Base-by-base conservation (phyloP, 2,329 filamentous ascomycete genomes). In the Stagonosporopsis tanaceti region DNA sequence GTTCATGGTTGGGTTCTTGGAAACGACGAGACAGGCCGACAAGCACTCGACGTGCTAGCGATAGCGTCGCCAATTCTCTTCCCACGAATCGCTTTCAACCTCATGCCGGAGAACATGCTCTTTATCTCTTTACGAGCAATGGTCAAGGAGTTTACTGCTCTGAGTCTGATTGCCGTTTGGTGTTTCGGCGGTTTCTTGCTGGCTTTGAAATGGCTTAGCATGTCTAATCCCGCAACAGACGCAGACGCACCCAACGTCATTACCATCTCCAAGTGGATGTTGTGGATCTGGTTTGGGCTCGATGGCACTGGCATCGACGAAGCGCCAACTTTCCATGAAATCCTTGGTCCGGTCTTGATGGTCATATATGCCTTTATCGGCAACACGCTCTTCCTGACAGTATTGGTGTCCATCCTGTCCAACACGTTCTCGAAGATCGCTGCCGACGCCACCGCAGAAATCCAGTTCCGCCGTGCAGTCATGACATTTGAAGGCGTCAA, bases 201-300 rank as follows among this genome's bases (percentile, higher is more conserved):
- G 42, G 90, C 90, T 24, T 84, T 96, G 73, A 83, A 88, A 34
- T 95, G 92, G 91, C 85, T 96, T 8, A 87, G 87, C 57, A 72
- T 77, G 60, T 75, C 75, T 40, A 73, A 72, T 34, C 61, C 65
- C 8, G 61, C 66, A 2, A 66, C 72, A n/a, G 65, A 69, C 30
- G 70, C 66, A 38, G 67, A 72, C 22, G 65, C 71, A 0, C 87
- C 89, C 50, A 79, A 84, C 48, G 76, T 88, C 4, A 78, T 90
- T 76, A 91, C 88, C 1, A 93, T 95, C 60, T 87, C 87, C 41
- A 93, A 93, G 76, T 96, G 92, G 92, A 94, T 96, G 91, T 84
- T 95, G 1, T 95, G 90, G 84, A 93, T 96, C 62, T 96, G 92
- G 92, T 95, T 96, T 70, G 92, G 92, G 2, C 84, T 96, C 1